phyloP scores from a whole-genome alignment of 1,284 basidiomycete species.

The Somion occarium region DNA sequence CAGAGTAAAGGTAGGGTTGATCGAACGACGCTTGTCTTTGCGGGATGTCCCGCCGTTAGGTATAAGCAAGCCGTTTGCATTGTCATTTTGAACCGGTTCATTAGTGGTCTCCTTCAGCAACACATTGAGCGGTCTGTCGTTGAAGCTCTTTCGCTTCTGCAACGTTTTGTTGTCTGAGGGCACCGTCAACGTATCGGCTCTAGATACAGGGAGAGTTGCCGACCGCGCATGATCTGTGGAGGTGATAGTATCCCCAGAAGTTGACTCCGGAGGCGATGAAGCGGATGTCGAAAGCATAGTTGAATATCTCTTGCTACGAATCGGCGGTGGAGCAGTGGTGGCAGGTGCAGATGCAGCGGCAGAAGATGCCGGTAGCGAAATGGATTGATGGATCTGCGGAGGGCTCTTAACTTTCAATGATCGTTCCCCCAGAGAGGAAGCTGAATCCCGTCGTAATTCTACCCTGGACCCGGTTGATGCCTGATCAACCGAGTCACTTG shows the following conservation, averaged over 20 bases:
- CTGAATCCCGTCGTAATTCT: slow-evolving; percentile 1
- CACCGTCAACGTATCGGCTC: slow-evolving; percentile 20
- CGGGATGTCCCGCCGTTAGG: slow-evolving; percentile 26
- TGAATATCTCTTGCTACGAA: slow-evolving; percentile 4
- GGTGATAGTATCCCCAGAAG: slow-evolving; percentile 8
- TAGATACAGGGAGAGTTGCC: slow-evolving; percentile 14
- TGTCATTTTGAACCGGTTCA: neutral
- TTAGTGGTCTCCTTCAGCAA: slow-evolving; percentile 29
- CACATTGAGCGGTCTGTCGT: slow-evolving; percentile 49
- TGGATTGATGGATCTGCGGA: slow-evolving; percentile 4
- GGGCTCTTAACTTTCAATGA: neutral
- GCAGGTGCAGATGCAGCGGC: neutral
- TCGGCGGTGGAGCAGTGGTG: neutral
- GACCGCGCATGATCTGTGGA: slow-evolving; percentile 19
- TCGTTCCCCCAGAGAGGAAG: slow-evolving; percentile 4
- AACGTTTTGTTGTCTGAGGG: slow-evolving; percentile 21
- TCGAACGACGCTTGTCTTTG: slow-evolving; percentile 36
- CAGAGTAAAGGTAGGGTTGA: slow-evolving; percentile 35
- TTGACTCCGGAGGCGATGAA: slow-evolving; percentile 19
- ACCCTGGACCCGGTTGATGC: neutral
- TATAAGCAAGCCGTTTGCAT: slow-evolving; percentile 12
- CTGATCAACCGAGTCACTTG: slow-evolving; percentile 1
- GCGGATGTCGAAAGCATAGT: slow-evolving; percentile 14
- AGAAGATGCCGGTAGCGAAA: slow-evolving; percentile 2
- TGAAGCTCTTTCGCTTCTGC: slow-evolving; percentile 52